Evolutionary conservation across 75 land plant species (phyloP).

Genomic region (Picea glauca): DNA sequence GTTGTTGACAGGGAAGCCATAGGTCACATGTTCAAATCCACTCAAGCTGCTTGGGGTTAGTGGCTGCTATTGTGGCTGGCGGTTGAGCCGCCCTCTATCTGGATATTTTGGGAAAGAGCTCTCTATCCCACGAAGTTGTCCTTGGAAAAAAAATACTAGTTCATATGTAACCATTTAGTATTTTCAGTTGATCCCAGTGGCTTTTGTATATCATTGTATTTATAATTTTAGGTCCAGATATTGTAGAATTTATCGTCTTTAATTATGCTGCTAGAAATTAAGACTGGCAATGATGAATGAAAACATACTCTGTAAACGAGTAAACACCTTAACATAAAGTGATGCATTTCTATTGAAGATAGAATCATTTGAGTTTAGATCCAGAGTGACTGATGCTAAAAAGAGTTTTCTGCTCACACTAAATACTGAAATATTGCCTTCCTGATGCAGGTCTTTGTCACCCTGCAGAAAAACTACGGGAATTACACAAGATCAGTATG

Average conservation of each 20-base stretch:
- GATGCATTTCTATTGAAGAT: not conserved
- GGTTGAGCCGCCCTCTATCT: too few species aligned
- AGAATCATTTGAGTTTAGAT: not conserved
- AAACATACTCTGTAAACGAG: not conserved
- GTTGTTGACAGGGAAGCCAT: too few species aligned
- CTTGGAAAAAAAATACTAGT: too few species aligned
- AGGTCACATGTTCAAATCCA: too few species aligned
- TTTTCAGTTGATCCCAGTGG: not conserved
- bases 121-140: too few species aligned
- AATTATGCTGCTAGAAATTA: not conserved
- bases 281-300: not conserved
- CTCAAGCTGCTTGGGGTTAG: too few species aligned
- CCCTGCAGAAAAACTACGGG: slow-evolving; percentile 37
- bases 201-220: not conserved
- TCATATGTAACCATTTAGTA: not conserved
- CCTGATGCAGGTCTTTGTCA: slow-evolving; percentile 63
- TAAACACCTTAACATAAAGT: not conserved
- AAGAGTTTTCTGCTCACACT: not conserved
- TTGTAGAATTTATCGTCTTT: not conserved
- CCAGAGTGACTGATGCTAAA: not conserved
- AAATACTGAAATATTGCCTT: not conserved
- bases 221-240: not conserved
- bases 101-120: too few species aligned
- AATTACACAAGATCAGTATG: slow-evolving; percentile 56
- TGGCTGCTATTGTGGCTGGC: too few species aligned